Conservation (phyloP, 495 filamentous ascomycete species). For the Penicillium verhagenii region DNA sequence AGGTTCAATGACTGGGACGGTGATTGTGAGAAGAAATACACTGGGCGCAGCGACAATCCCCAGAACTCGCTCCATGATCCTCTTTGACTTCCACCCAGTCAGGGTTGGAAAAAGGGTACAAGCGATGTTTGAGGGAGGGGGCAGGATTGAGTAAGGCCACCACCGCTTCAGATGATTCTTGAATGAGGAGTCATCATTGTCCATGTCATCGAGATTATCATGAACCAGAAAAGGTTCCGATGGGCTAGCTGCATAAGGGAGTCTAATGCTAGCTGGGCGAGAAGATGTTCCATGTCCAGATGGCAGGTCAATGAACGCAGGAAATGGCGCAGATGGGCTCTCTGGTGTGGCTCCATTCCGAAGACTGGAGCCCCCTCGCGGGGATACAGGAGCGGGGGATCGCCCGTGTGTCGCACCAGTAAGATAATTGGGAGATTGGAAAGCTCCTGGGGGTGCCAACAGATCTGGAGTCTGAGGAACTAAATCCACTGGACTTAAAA, state of each 20-base stretch:
- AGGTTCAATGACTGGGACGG: slow-evolving; percentile 84
- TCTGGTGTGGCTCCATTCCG: slow-evolving; percentile 10
- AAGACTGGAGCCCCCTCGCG: slow-evolving; percentile 21
- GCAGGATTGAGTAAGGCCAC: slow-evolving; percentile 75
- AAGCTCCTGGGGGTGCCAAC: slow-evolving; percentile 37
- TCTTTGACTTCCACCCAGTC: slow-evolving; percentile 73
- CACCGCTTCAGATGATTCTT: slow-evolving; percentile 41
- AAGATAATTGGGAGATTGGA: slow-evolving; percentile 38
- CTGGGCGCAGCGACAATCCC: slow-evolving; percentile 81
- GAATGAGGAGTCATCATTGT: slow-evolving; percentile 11
- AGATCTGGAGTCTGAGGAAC: slow-evolving; percentile 28
- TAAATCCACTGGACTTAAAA: slow-evolving; percentile 14
- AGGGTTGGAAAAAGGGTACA: slow-evolving; percentile 88
- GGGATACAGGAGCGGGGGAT: slow-evolving; percentile 35
- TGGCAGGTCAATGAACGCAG: slow-evolving; percentile 49
- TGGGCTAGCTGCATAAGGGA: slow-evolving; percentile 49
- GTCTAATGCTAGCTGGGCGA: slow-evolving; percentile 52
- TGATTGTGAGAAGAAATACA: slow-evolving; percentile 86
- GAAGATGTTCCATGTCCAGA: slow-evolving; percentile 42
- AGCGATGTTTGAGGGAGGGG: slow-evolving; percentile 65
- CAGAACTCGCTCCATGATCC: slow-evolving; percentile 70
- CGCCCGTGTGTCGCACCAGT: slow-evolving; percentile 16
- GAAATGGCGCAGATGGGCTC: slow-evolving; percentile 47
- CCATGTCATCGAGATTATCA: slow-evolving; percentile 25
- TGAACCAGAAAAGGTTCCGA: slow-evolving; percentile 41